Evolutionary conservation across 129 eudicot species (phyloP).

Genomic region (Logfia minima): DNA sequence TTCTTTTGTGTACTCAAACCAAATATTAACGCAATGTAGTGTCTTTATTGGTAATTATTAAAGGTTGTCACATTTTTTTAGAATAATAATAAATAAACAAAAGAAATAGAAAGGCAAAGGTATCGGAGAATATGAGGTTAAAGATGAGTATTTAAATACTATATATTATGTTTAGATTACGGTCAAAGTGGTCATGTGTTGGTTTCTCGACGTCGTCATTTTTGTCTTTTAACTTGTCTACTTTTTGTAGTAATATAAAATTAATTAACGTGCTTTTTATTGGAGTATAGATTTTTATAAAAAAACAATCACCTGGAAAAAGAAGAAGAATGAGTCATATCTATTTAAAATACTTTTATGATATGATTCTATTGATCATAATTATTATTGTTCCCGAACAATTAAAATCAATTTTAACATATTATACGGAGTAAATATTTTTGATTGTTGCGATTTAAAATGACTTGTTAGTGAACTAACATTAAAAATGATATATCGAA

Average conservation of each 20-base stretch:
- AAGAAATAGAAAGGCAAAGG: conserved; percentile 1
- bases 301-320: conserved; percentile 11
- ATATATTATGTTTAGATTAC: neutral
- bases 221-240: conserved; percentile 25
- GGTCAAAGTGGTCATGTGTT: conserved; percentile 32
- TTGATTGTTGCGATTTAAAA: neutral
- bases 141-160: neutral
- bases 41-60: neutral
- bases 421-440: neutral
- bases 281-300: neutral
- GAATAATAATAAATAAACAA: neutral
- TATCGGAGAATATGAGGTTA: conserved; percentile 37
- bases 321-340: too few relatives aligned
- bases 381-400: too few relatives aligned
- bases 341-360: too few relatives aligned
- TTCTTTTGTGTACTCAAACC: too few relatives aligned
- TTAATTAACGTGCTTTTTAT: neutral
- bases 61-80: neutral
- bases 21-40: too few relatives aligned
- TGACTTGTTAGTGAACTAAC: neutral
- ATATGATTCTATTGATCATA: too few relatives aligned
- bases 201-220: conserved; percentile 30
- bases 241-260: conserved; percentile 2
- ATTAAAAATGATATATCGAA: neutral
- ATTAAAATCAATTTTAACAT: too few relatives aligned